phyloP scores from a whole-genome alignment of 495 filamentous ascomycete species.

The Annulohypoxylon maeteangense region DNA sequence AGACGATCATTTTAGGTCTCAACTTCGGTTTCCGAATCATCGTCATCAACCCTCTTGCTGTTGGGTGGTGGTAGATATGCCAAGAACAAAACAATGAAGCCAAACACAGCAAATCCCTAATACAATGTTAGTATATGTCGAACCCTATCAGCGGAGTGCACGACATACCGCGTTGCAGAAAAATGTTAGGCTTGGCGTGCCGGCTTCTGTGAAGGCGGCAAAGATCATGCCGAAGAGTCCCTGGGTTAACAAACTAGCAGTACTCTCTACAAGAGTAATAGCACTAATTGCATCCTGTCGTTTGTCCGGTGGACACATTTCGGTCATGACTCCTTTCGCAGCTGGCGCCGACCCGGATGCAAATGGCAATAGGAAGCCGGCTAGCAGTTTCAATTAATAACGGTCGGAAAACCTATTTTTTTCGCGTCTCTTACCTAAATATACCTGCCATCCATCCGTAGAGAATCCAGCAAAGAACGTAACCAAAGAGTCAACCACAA shows the following conservation, averaged over 20 bases:
- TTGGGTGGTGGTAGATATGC: constrained; percentile 59
- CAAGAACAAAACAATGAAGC: constrained; percentile 57
- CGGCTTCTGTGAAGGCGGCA: constrained; percentile 59
- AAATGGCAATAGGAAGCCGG: constrained; percentile 62
- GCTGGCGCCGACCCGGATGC: constrained; percentile 66
- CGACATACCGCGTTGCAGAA: constrained; percentile 63
- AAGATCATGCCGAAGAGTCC: constrained; percentile 66
- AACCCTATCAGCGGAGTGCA: background rate
- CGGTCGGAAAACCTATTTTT: background rate
- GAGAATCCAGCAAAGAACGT: constrained; percentile 63
- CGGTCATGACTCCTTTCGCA: constrained; percentile 67
- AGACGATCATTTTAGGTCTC: constrained; percentile 7
- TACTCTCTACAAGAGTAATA: constrained; percentile 65
- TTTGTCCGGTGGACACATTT: constrained; percentile 59
- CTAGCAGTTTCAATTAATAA: constrained; percentile 31
- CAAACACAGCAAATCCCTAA: constrained; percentile 59
- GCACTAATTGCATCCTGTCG: constrained; percentile 66
- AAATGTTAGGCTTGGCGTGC: constrained; percentile 62
- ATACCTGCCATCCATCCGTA: constrained; percentile 64
- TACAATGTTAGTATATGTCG: background rate
- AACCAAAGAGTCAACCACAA: constrained; percentile 62
- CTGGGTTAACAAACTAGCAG: constrained; percentile 61
- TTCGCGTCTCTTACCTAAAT: constrained; percentile 50
- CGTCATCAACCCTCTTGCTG: constrained; percentile 54
- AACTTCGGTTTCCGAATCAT: constrained; percentile 37